Evolutionary conservation across 768 basidiomycete genomes (phyloP), one percentile per base, ranked within the genome.

Genomic region (Arthromyces matolae): DNA sequence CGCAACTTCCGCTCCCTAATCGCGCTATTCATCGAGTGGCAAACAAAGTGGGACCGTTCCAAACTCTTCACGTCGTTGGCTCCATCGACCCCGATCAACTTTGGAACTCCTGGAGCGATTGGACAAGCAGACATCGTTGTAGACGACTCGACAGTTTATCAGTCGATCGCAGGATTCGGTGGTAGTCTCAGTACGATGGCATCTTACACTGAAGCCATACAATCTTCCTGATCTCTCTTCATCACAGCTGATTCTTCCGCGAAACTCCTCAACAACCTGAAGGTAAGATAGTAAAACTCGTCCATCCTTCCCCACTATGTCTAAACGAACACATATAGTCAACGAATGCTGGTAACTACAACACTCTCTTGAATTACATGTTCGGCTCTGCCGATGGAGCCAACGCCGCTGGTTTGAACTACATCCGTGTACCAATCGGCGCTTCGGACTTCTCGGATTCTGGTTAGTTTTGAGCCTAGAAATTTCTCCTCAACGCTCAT

Each of bases 391-490:
- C 77, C 1, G 80, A 89, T 59, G 81, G 73, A 0, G 74, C 76
- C 9, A 70, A 79, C 46, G 72, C 78, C 5, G 86, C 87, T 22
- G 87, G 86, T 1, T 65, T 89, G 42, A 81, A 79, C 34, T 85
- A 84, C 56, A 64, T 89, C 40, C 78, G 87, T 8, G 70, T 89
- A 31, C 78, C 86, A 0, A 71, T 89, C 12, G 87, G 87, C 12
- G 83, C 87, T 4, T 77, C 83, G 3, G 87, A 89, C 63, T 89
- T 89, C 58, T 86, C 87, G 9, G 66, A 76, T 3, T 69, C 55
- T 3, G 53, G 85, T 84, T 48, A 36, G 73, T 14, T 33, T 33
- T 33, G 12, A 46, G 23, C 6, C 8, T n/a, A n/a, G n/a, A n/a
- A n/a, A n/a, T n/a, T n/a, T n/a, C n/a, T n/a, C n/a, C n/a, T n/a